These are phyloP conservation scores for Saturnispora kantuleensis DNA, from an alignment of 805 yeast species.

Conservation along the genomic window DNA sequence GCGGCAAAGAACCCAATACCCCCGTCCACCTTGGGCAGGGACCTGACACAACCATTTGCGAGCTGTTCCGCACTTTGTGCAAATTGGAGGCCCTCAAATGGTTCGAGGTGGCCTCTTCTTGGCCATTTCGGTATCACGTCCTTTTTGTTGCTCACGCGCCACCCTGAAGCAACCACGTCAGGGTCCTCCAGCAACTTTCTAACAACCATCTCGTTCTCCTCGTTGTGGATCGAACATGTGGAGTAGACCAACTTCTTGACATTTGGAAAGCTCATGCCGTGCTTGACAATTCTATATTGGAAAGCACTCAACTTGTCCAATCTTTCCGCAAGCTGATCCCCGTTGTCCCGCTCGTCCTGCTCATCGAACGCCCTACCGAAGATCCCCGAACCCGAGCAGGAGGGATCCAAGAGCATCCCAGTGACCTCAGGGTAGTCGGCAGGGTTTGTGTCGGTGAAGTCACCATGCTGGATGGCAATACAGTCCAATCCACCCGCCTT, in stretches of 20 bases:
- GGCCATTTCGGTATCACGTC: conserved; percentile 79
- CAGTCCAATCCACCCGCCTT: conserved; percentile 56
- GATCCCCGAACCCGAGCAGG: conserved; percentile 96
- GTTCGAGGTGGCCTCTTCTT: conserved; percentile 69
- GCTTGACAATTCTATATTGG: conserved; percentile 80
- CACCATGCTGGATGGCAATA: conserved; percentile 37
- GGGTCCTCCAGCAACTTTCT: conserved; percentile 61
- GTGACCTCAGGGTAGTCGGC: conserved; percentile 53
- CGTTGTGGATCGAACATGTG: conserved; percentile 89
- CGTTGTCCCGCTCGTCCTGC: conserved; percentile 30
- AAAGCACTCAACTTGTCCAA: conserved; percentile 70
- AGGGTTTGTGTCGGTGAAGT: conserved; percentile 56
- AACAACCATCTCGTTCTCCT: conserved; percentile 91
- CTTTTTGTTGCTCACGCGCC: conserved; percentile 55
- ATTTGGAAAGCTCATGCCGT: conserved; percentile 73
- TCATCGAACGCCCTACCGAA: conserved; percentile 77
- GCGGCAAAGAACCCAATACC: conserved; percentile 99
- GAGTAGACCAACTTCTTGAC: conserved; percentile 81
- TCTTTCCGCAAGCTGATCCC: conserved; percentile 40
- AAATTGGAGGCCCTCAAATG: conserved; percentile 41
- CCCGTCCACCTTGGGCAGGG: conserved; percentile 81
- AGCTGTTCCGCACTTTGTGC: conserved; percentile 34
- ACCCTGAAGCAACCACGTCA: conserved; percentile 55
- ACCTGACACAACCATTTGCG: conserved; percentile 83
- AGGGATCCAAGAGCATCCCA: conserved; percentile 88